Percentiles rank a stretch among this genome's conserved stretches.
Evolutionary conservation across 2,329 filamentous ascomycete genomes (phyloP).

Genomic region (Camptophora hylomeconis): DNA sequence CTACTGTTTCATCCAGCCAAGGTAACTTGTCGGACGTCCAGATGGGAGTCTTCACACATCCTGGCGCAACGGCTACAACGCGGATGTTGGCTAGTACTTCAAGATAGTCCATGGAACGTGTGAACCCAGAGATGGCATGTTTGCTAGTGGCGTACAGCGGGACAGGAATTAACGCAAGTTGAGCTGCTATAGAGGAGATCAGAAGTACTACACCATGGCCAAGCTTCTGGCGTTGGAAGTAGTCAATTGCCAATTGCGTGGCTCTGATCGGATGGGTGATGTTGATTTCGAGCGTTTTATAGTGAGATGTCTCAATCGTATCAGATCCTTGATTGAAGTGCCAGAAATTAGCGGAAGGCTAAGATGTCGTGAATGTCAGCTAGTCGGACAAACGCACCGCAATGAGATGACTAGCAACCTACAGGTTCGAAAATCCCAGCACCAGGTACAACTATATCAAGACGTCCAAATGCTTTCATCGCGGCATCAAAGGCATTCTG

Average conservation of each 20-base stretch:
- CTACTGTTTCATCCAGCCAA: too few relatives aligned
- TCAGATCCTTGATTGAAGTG: conserved; percentile 31
- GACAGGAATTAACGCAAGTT: conserved; percentile 24
- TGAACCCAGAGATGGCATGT: conserved; percentile 33
- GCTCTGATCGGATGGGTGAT: conserved; percentile 37
- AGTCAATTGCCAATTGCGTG: conserved; percentile 34
- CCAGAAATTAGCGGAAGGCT: conserved; percentile 36
- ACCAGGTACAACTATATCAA: conserved; percentile 34
- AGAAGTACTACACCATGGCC: conserved; percentile 28
- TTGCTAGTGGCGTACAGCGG: conserved; percentile 38
- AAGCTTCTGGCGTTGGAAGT: conserved; percentile 22
- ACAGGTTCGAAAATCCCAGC: conserved; percentile 27
- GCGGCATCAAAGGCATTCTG: conserved; percentile 36
- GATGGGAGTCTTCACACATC: conserved; percentile 45
- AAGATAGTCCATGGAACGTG: conserved; percentile 37
- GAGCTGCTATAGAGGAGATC: conserved; percentile 34
- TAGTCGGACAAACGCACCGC: background rate
- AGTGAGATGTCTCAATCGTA: conserved; percentile 27
- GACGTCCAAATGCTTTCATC: conserved; percentile 33
- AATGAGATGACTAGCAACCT: background rate
- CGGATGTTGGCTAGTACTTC: conserved; percentile 37
- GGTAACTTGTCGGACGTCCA: too few relatives aligned
- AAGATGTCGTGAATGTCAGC: background rate
- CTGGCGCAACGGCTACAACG: conserved; percentile 47
- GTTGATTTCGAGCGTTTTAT: conserved; percentile 36